phyloP scores from a whole-genome alignment of 169 alveolate species.

The Perkinsus marinus region DNA sequence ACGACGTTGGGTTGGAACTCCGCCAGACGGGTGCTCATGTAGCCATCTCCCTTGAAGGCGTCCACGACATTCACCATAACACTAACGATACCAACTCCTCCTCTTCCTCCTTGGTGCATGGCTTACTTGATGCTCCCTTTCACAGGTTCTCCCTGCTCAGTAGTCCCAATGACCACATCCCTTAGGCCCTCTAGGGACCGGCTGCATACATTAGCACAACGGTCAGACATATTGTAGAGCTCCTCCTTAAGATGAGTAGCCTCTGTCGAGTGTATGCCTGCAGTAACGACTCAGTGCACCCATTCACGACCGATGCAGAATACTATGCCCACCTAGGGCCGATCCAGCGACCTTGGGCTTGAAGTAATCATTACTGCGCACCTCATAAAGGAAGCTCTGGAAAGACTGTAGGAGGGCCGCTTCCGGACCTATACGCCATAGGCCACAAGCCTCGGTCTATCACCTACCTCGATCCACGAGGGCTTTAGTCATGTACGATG shows the following conservation, averaged over 20 bases:
- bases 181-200: not conserved
- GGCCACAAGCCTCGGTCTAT: not conserved
- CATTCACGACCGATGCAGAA: too few relatives aligned
- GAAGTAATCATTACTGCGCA: not conserved
- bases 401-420: not conserved
- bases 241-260: not conserved
- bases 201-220: not conserved
- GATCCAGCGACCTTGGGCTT: not conserved
- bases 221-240: not conserved
- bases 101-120: not conserved
- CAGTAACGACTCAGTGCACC: not conserved
- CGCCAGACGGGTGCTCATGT: not conserved
- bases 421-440: not conserved
- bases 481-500: not conserved
- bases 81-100: not conserved
- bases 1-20: not conserved
- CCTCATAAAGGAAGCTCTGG: not conserved
- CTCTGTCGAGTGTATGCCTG: not conserved
- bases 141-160: not conserved
- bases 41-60: not conserved
- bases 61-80: not conserved
- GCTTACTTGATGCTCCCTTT: not conserved
- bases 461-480: not conserved
- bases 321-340: not conserved
- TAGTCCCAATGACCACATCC: not conserved